These are phyloP conservation scores for Pseudogymnoascus sp. DNA, from an alignment of 2,329 filamentous ascomycete species.

Conservation along the genomic window DNA sequence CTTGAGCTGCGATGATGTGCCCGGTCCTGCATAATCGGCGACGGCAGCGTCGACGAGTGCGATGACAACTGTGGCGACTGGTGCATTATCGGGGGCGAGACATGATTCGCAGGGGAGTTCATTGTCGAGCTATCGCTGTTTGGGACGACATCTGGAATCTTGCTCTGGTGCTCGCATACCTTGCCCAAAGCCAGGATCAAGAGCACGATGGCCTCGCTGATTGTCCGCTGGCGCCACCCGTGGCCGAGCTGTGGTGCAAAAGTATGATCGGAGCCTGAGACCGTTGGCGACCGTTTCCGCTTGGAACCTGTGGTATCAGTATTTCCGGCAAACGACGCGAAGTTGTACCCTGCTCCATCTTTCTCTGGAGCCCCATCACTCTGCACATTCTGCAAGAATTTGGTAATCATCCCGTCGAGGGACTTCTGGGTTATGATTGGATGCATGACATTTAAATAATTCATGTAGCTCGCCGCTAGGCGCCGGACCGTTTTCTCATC, in stretches of 20 bases:
- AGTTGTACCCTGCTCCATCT: slow-evolving; percentile 20
- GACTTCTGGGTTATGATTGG: slow-evolving; percentile 52
- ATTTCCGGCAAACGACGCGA: not conserved
- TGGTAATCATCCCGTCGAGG: slow-evolving; percentile 38
- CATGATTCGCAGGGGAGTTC: not conserved
- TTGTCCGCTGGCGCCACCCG: slow-evolving; percentile 55
- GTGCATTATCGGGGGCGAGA: slow-evolving; percentile 30
- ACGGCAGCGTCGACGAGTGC: not conserved
- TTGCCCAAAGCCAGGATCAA: slow-evolving; percentile 81
- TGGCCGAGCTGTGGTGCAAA: slow-evolving; percentile 33
- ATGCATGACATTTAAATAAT: slow-evolving; percentile 60
- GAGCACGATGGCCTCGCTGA: slow-evolving; percentile 75
- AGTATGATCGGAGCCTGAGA: slow-evolving; percentile 22
- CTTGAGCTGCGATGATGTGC: not conserved
- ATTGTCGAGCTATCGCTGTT: slow-evolving; percentile 14
- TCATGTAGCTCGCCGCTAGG: slow-evolving; percentile 53
- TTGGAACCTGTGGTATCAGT: slow-evolving; percentile 21
- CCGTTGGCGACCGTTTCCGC: slow-evolving; percentile 25
- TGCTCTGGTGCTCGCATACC: slow-evolving; percentile 57
- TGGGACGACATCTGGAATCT: slow-evolving; percentile 53
- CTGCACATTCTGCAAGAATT: slow-evolving; percentile 28
- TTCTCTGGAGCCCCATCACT: slow-evolving; percentile 19
- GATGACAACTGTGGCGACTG: slow-evolving; percentile 44
- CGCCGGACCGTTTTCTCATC: slow-evolving; percentile 43
- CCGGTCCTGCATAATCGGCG: not conserved